Evolutionary conservation across 371 early-diverging fungal genomes (phyloP), one percentile per base, ranked within the genome.

Genomic region (Rhizoclosmatium hyalinum): DNA sequence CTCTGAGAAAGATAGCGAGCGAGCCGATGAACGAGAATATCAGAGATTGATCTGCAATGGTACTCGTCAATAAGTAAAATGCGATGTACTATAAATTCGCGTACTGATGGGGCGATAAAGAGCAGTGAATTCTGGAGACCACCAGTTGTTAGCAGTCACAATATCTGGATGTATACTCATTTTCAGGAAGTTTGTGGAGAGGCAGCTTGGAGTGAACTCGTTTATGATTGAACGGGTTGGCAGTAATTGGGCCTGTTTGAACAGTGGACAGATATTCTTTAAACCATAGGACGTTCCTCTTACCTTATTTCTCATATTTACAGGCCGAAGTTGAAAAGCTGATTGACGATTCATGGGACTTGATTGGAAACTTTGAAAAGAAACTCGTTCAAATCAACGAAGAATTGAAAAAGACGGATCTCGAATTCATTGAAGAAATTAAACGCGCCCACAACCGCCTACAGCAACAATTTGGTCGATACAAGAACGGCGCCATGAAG

Each of bases 381-480:
- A 19, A 56, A 32, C 42, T 68, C n/a, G 5, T 24, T 21, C 8
- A 39, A 43, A 55, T 57, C n/a, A n/a, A 17, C 10, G 19, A 4
- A 8, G 12, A 17, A 8, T n/a, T 58, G 32, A 54, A 57, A 46
- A 17, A 4, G 21, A 43, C 69, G 14, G 69, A 68, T 41, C 17
- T 24, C 10, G 57, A 68, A n/a, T 57, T 68, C 10, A n/a, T 68
- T n/a, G 8, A 3, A 5, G 55, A 39, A 45, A 46, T 68, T n/a
- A 68, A 68, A 55, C 69, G 69, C n/a, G 55, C 57, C 12, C 69
- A 68, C 57, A n/a, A 57, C 17, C 55, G 69, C 8, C 57, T 68
- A 2, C 43, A 58, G n/a, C 5, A 4, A 6, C 19, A 8, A 3
- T 68, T 55, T 57, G 69, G 69, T 5, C 69, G 69, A 10, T 14